Percentiles rank a stretch among this genome's conserved stretches.
phyloP scores from a whole-genome alignment of 2,329 filamentous ascomycete species.

The Nectriaceae sp. region DNA sequence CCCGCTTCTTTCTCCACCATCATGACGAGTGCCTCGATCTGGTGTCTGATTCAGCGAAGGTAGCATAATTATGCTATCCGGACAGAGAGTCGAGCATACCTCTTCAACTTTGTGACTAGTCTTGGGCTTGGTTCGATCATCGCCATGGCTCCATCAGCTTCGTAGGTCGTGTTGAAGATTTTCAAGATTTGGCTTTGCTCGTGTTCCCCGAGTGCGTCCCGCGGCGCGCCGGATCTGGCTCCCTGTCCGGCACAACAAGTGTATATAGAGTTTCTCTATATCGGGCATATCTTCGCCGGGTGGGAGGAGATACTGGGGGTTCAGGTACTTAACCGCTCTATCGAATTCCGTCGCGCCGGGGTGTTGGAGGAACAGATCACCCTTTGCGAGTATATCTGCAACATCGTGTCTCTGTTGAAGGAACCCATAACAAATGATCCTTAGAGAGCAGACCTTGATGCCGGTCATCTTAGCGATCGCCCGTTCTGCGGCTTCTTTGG shows the following conservation, averaged over 20 bases:
- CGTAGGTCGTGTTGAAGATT: neutral
- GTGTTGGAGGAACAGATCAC: slow-evolving; percentile 7
- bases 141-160: neutral
- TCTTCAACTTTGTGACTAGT: neutral
- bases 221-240: neutral
- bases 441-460: neutral
- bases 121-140: neutral
- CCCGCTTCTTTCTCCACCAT: slow-evolving; percentile 8
- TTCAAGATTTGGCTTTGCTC: neutral
- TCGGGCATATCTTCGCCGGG: slow-evolving; percentile 4
- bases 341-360: slow-evolving; percentile 1
- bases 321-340: slow-evolving; percentile 2
- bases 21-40: slow-evolving; percentile 3
- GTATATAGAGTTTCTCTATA: neutral
- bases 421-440: neutral
- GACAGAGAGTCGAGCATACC: neutral
- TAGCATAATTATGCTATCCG: neutral
- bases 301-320: slow-evolving; percentile 3
- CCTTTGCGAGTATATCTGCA: slow-evolving; percentile 2
- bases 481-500: too few relatives aligned
- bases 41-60: slow-evolving; percentile 7
- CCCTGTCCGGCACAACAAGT: neutral
- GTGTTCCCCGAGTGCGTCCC: neutral
- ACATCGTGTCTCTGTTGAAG: neutral
- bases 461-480: neutral